Evolutionary conservation across 345 rosid species (phyloP).

Genomic region (Mercurialis annua): DNA sequence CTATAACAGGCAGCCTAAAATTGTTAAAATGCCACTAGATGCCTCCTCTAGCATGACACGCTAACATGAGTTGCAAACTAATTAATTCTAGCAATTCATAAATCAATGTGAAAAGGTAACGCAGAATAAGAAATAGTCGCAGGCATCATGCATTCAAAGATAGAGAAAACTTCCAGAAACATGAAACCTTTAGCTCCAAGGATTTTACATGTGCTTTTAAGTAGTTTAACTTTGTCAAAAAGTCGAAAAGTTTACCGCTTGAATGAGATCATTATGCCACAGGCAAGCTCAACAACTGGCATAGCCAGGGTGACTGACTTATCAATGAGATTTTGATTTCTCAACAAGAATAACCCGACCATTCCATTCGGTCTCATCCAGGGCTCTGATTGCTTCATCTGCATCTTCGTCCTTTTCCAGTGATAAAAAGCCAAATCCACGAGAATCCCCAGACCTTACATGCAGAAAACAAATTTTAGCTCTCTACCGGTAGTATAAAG

Average conservation of each 20-base stretch:
- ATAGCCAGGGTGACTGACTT: too few relatives aligned
- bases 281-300: background rate
- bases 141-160: background rate
- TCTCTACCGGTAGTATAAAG: background rate
- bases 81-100: background rate
- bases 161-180: background rate
- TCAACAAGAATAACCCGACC: constrained; percentile 28
- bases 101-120: background rate
- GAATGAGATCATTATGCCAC: background rate
- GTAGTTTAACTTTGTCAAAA: background rate
- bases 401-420: constrained; percentile 23
- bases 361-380: constrained; percentile 35
- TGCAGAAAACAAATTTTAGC: constrained; percentile 1
- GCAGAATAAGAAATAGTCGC: background rate
- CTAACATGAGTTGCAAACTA: background rate
- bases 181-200: background rate
- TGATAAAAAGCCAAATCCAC: constrained; percentile 29
- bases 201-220: background rate
- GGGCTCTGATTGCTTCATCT: constrained; percentile 29
- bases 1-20: too few relatives aligned
- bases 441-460: constrained; percentile 26
- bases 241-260: background rate
- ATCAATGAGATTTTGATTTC: constrained; percentile 24
- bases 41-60: too few relatives aligned
- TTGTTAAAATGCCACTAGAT: too few relatives aligned